Percentiles rank a stretch among this genome's conserved stretches.
These are phyloP conservation scores for Niveomyces coronatus DNA, from an alignment of 2,329 filamentous ascomycete species.

Conservation along the genomic window DNA sequence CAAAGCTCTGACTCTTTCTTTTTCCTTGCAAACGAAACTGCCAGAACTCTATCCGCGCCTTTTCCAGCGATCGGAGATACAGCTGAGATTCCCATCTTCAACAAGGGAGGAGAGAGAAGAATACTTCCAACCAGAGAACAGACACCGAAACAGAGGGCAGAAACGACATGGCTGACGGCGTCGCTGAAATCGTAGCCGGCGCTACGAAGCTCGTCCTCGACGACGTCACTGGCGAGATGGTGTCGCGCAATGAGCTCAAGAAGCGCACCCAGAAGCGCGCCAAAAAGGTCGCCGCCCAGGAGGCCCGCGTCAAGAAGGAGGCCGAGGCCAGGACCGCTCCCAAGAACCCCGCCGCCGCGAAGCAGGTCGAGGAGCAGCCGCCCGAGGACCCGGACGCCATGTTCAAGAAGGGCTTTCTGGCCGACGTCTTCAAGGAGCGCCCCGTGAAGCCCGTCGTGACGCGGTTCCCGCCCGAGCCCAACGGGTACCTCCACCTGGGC, in stretches of 20 bases:
- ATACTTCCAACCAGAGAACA: too few relatives aligned
- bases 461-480: constrained; percentile 78
- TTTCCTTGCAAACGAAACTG: too few relatives aligned
- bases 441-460: constrained; percentile 54
- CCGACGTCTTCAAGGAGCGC: constrained; percentile 59
- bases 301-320: constrained; percentile 82
- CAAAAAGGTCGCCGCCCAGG: constrained; percentile 45
- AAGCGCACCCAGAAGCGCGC: constrained; percentile 46
- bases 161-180: constrained; percentile 41
- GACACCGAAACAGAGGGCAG: too few relatives aligned
- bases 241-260: constrained; percentile 52
- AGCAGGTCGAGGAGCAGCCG: constrained; percentile 37
- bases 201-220: constrained; percentile 52
- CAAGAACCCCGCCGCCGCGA: constrained; percentile 22
- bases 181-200: constrained; percentile 36
- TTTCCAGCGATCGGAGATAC: too few relatives aligned
- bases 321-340: constrained; percentile 44
- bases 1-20: too few relatives aligned
- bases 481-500: constrained; percentile 87
- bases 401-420: constrained; percentile 72
- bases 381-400: constrained; percentile 51
- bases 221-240: constrained; percentile 54
- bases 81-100: too few relatives aligned
- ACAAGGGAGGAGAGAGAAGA: too few relatives aligned
- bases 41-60: too few relatives aligned